Percentiles rank a stretch among this genome's conserved stretches.
These are phyloP conservation scores for Monosporascus sp. DNA, from an alignment of 2,329 filamentous ascomycete species.

Conservation along the genomic window DNA sequence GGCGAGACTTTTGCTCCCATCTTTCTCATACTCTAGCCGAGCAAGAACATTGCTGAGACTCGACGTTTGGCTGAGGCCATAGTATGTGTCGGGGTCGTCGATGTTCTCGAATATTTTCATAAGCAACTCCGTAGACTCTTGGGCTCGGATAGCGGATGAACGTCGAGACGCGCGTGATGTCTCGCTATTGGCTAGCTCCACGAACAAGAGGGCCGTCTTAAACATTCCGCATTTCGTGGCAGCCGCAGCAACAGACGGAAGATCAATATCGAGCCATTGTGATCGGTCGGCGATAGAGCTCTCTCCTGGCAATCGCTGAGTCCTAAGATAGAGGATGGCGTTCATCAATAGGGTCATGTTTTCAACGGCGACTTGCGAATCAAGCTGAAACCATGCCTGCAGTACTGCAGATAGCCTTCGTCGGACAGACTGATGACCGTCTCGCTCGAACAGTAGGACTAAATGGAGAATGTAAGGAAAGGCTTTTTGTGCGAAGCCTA, in stretches of 20 bases:
- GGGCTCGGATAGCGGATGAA: slow-evolving; percentile 52
- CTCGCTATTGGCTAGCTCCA: slow-evolving; percentile 59
- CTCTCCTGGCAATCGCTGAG: slow-evolving; percentile 70
- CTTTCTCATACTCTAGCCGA: slow-evolving; percentile 81
- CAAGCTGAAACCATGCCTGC: slow-evolving; percentile 55
- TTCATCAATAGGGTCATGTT: slow-evolving; percentile 72
- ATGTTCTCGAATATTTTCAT: slow-evolving; percentile 84
- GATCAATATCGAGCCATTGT: slow-evolving; percentile 83
- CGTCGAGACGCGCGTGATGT: slow-evolving; percentile 54
- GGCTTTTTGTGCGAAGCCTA: slow-evolving; percentile 64
- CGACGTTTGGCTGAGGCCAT: slow-evolving; percentile 76
- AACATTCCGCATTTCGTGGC: slow-evolving; percentile 77
- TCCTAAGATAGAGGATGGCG: slow-evolving; percentile 80
- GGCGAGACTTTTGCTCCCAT: slow-evolving; percentile 79
- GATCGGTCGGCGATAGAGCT: slow-evolving; percentile 71
- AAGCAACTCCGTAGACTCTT: slow-evolving; percentile 61
- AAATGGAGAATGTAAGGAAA: slow-evolving; percentile 85
- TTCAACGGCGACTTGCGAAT: slow-evolving; percentile 41
- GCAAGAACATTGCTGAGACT: slow-evolving; percentile 73
- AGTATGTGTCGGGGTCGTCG: slow-evolving; percentile 94
- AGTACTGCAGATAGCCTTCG: slow-evolving; percentile 60
- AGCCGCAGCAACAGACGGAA: slow-evolving; percentile 61
- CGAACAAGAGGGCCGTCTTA: slow-evolving; percentile 78
- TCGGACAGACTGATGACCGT: slow-evolving; percentile 54
- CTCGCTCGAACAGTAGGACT: slow-evolving; percentile 63